These are phyloP conservation scores for Hsuehochloa calcarea DNA, from an alignment of 176 grass and related monocot species.

Conservation along the genomic window DNA sequence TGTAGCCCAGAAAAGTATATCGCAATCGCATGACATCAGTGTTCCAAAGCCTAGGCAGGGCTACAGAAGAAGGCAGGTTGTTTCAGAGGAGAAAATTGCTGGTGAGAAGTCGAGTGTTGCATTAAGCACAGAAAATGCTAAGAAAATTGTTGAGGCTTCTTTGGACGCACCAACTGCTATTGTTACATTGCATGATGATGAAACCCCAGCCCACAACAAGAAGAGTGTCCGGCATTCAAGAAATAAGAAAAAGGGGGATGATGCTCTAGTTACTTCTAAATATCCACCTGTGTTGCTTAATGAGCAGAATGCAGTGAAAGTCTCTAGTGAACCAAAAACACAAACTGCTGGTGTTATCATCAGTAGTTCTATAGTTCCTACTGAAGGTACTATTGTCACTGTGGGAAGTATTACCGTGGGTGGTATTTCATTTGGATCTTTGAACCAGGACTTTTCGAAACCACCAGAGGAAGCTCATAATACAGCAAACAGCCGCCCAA, in stretches of 20 bases:
- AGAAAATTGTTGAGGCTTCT: constrained; percentile 37
- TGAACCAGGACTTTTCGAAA: constrained; percentile 41
- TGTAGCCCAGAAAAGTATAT: constrained; percentile 30
- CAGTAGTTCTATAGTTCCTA: constrained; percentile 54
- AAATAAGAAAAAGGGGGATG: constrained; percentile 82
- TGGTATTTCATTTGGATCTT: constrained; percentile 41
- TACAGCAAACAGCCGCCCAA: constrained; percentile 51
- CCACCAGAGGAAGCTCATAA: constrained; percentile 39
- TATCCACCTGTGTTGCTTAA: constrained; percentile 25
- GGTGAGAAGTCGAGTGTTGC: constrained; percentile 46
- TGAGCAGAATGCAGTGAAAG: constrained; percentile 40
- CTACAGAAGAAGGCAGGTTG: constrained; percentile 66
- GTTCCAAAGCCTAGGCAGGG: constrained; percentile 57
- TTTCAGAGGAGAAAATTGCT: constrained; percentile 37
- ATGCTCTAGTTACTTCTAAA: constrained; percentile 38
- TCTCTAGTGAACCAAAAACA: constrained; percentile 35
- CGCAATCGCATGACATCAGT: constrained; percentile 42
- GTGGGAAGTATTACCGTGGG: constrained; percentile 49
- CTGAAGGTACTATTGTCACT: constrained; percentile 46
- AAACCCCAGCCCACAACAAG: constrained; percentile 64
- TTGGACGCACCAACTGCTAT: constrained; percentile 17
- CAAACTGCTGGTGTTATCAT: constrained; percentile 46
- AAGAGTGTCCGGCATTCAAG: constrained; percentile 57
- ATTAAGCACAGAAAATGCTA: constrained; percentile 37
- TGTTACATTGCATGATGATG: constrained; percentile 46